Conservation (phyloP, 2,329 filamentous ascomycete species). For the Epichloe uncinata region DNA sequence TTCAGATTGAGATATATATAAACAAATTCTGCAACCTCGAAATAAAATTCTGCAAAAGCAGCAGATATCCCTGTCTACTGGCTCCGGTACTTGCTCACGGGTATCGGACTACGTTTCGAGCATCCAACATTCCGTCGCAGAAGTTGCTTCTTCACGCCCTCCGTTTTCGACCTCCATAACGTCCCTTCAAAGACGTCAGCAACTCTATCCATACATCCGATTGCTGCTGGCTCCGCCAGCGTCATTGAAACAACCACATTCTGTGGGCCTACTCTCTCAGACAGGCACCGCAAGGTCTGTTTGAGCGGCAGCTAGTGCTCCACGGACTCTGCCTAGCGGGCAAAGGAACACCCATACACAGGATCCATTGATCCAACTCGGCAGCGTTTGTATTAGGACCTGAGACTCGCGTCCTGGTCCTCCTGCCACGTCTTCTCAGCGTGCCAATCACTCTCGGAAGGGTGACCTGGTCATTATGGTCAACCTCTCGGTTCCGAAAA, state of each 20-base stretch:
- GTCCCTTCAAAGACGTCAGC: constrained; percentile 53
- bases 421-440: not conserved
- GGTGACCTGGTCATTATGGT: constrained; percentile 44
- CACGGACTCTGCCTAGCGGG: constrained; percentile 45
- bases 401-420: not conserved
- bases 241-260: constrained; percentile 44
- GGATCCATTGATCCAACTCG: not conserved
- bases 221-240: constrained; percentile 87
- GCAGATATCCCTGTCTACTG: constrained; percentile 31
- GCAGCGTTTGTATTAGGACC: not conserved
- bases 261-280: constrained; percentile 97
- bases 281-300: constrained; percentile 89
- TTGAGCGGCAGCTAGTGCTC: constrained; percentile 97
- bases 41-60: not conserved
- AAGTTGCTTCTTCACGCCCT: constrained; percentile 73
- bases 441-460: not conserved
- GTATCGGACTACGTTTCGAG: constrained; percentile 63
- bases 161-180: constrained; percentile 86
- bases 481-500: constrained; percentile 63
- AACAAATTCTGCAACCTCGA: not conserved
- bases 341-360: constrained; percentile 11
- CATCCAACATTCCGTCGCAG: constrained; percentile 78
- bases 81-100: constrained; percentile 68
- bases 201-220: constrained; percentile 23
- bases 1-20: constrained; percentile 1